Evolutionary conservation across 495 filamentous ascomycete genomes (phyloP), one percentile per base, ranked within the genome.

Genomic region (Hypoxylon fragiforme): DNA sequence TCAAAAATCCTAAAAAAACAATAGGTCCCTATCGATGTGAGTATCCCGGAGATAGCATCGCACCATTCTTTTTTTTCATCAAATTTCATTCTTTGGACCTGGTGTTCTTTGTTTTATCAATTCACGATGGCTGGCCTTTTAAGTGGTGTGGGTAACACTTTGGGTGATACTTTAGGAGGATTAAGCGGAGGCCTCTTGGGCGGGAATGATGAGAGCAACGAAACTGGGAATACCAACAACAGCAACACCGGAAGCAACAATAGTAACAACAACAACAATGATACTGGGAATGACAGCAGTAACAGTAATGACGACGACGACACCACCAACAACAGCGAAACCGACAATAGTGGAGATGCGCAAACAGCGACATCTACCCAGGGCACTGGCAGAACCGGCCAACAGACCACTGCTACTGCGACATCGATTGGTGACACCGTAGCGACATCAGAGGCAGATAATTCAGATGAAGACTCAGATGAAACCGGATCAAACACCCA

Each of bases 71-170:
- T 13, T 62, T 58, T 13, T 62, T 57, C 18, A 32, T 52, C 28
- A 19, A 34, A 16, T 63, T 63, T 44, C 30, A 12, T 67, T 65
- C 65, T 48, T 55, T 46, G 58, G 54, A 67, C 65, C 65, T 65
- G 65, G 65, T 58, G 65, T 67, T 65, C 65, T 31, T 15, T 52
- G 14, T 55, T 36, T 52, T 49, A 35, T 50, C 12, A 43, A 60
- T 60, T 26, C 42, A 58, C 46, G 45, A 67, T 67, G 65, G 62
- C 65, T 39, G 65, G 65, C 58, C 62, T 60, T 57, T 44, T 63
- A 38, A 42, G 50, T 42, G 47, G 50, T 28, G 53, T 67, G 43
- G 58, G 62, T 22, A 39, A 43, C 44, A 37, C 43, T 42, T 38
- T 67, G 46, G 58, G 62, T 16, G 43, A 39, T 44, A 37, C 43